Percentiles rank a stretch among this genome's conserved stretches.
These are phyloP conservation scores for Lyophyllum atratum DNA, from an alignment of 768 basidiomycete genomes.

Conservation along the genomic window DNA sequence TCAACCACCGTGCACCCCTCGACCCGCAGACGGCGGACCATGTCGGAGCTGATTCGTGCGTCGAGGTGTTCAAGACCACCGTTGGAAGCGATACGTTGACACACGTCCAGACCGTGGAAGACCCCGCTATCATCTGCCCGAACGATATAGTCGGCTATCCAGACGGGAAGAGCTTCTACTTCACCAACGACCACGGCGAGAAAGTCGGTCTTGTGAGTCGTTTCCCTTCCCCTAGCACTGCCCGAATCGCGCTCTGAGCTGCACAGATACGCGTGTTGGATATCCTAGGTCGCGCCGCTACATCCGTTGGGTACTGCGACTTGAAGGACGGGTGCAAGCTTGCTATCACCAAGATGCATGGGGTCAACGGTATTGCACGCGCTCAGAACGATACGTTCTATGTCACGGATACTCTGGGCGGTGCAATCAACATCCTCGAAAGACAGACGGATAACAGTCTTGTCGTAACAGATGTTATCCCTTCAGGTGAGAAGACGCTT, in stretches of 20 bases:
- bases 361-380: conserved; percentile 63
- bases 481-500: conserved; percentile 42
- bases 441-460: conserved; percentile 20
- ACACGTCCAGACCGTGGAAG: conserved; percentile 59
- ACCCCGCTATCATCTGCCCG: conserved; percentile 59
- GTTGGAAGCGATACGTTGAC: conserved; percentile 43
- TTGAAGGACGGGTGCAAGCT: conserved; percentile 60
- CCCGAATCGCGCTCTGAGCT: background rate
- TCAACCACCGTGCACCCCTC: conserved; percentile 67
- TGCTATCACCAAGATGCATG: conserved; percentile 50
- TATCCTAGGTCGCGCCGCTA: conserved; percentile 22
- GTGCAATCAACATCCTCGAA: conserved; percentile 8
- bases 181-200: conserved; percentile 65
- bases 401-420: conserved; percentile 33
- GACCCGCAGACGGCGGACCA: conserved; percentile 32
- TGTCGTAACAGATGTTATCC: conserved; percentile 29
- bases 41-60: conserved; percentile 69
- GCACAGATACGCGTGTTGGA: conserved; percentile 28
- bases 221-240: background rate
- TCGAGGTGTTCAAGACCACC: conserved; percentile 68
- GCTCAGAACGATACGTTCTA: conserved; percentile 67
- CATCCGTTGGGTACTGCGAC: conserved; percentile 69
- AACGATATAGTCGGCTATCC: conserved; percentile 71
- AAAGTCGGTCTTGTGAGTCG: conserved; percentile 56
- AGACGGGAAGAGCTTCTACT: conserved; percentile 65